phyloP scores from a whole-genome alignment of 2,329 filamentous ascomycete genomes.

The Cladosporium phlei region DNA sequence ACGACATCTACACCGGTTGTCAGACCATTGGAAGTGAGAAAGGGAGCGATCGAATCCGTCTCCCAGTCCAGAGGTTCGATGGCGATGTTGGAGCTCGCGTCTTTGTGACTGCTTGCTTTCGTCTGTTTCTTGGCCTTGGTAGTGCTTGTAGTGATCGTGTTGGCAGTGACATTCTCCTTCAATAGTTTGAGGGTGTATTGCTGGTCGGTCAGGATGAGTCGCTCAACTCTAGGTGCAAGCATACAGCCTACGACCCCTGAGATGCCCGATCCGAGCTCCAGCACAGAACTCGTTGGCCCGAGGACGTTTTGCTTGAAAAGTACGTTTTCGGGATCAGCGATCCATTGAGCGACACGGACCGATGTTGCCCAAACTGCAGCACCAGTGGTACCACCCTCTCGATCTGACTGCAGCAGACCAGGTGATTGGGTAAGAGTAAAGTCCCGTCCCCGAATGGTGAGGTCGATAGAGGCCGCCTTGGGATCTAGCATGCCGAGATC shows the following conservation, averaged over 20 bases:
- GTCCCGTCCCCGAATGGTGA: slow-evolving; percentile 65
- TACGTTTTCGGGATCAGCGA: slow-evolving; percentile 59
- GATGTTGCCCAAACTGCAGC: slow-evolving; percentile 89
- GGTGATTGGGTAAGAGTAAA: slow-evolving; percentile 80
- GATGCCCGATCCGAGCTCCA: slow-evolving; percentile 87
- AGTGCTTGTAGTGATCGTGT: slow-evolving; percentile 35
- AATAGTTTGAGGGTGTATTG: slow-evolving; percentile 73
- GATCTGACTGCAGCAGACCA: slow-evolving; percentile 69
- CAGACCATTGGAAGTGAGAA: slow-evolving; percentile 48
- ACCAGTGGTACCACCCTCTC: slow-evolving; percentile 68
- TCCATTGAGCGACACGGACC: slow-evolving; percentile 75
- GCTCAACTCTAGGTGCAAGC: slow-evolving; percentile 56
- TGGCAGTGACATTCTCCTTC: slow-evolving; percentile 69
- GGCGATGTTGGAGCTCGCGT: slow-evolving; percentile 17
- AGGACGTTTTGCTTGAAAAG: slow-evolving; percentile 55
- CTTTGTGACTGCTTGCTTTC: background rate
- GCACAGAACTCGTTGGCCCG: slow-evolving; percentile 51
- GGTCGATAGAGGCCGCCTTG: slow-evolving; percentile 43
- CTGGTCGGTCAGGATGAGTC: slow-evolving; percentile 83
- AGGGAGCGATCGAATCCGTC: slow-evolving; percentile 41
- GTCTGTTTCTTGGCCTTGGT: background rate
- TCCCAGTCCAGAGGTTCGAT: slow-evolving; percentile 73
- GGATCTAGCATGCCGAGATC: slow-evolving; percentile 83
- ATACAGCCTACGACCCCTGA: slow-evolving; percentile 72
- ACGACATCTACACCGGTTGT: slow-evolving; percentile 47